Base-by-base conservation (phyloP, 495 filamentous ascomycete species). In the Aspergillus cavernicola region DNA sequence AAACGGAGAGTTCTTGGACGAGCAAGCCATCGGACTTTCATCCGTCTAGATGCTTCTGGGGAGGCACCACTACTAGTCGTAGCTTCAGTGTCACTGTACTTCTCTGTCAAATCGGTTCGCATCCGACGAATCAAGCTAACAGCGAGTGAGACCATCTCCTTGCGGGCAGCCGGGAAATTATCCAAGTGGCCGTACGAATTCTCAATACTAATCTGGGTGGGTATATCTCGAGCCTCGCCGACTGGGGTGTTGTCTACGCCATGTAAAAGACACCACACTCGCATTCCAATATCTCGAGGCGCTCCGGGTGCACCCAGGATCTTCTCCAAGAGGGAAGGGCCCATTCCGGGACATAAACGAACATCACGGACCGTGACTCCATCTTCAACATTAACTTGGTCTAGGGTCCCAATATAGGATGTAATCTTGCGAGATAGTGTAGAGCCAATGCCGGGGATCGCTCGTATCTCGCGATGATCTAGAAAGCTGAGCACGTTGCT, bases 141-240 rank as follows among this genome's bases (percentile, higher is more conserved):
- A 0, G 85, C 68, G 0, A 97, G 70, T 19, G 77, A 68, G 0
- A 64, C 59, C 18, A 97, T 74, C 60, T 91, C 86, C 37, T 76
- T 75, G n/a, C 69, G 71, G 2, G 89, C 80, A 39, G 84, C 76
- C 2, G 80, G 66, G 37, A 85, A 55, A 0, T 75, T 80, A 56
- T 84, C 78, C 1, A 96, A 73, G 1, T 81, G 80, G 41, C 77
- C 74, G 63, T 93, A 97, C 5, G 88, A 89, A 65, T 97, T 90
- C 63, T 97, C 92, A 54, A 97, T 95, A 67, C 88, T 92, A 65
- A 97, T 96, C 66, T 96, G 91, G 11, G 82, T 83, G 0, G 92
- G 92, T 12, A 95, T 66, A 33, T 82, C 82, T 57, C 82, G 80
- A 2, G 85, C 87, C 55, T 84, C 77, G 16, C 80, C 76, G 15